phyloP scores from a whole-genome alignment of 148 eudicot genomes.

The Dysphania ambrosioides region DNA sequence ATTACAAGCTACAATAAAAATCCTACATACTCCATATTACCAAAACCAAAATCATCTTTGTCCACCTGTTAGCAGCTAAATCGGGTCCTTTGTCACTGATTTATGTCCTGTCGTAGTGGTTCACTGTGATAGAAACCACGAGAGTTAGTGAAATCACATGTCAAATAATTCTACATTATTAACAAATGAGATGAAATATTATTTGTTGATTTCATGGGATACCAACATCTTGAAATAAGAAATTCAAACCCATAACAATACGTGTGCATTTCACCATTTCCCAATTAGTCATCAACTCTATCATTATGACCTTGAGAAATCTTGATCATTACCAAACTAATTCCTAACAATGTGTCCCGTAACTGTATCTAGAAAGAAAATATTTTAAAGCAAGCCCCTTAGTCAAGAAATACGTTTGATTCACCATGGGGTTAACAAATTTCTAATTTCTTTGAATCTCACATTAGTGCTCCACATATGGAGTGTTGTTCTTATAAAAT shows the following conservation, averaged over 20 bases:
- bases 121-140: too few relatives aligned
- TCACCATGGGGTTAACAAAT: not conserved
- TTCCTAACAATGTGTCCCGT: not conserved
- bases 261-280: not conserved
- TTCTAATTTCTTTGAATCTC: not conserved
- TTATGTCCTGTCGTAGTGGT: too few relatives aligned
- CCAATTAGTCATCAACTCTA: not conserved
- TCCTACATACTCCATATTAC: not conserved
- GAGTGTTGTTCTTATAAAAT: too few relatives aligned
- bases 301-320: too few relatives aligned
- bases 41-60: not conserved
- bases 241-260: too few relatives aligned
- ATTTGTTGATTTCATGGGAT: too few relatives aligned
- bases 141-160: too few relatives aligned
- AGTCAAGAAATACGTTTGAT: too few relatives aligned
- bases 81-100: too few relatives aligned
- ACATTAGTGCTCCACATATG: not conserved
- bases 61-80: not conserved
- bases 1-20: not conserved
- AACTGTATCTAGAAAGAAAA: not conserved
- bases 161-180: too few relatives aligned
- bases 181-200: too few relatives aligned
- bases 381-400: not conserved
- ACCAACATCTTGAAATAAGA: too few relatives aligned
- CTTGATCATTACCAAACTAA: not conserved